Evolutionary conservation across 495 filamentous ascomycete genomes (phyloP).

Genomic region (Neurospora sp.): DNA sequence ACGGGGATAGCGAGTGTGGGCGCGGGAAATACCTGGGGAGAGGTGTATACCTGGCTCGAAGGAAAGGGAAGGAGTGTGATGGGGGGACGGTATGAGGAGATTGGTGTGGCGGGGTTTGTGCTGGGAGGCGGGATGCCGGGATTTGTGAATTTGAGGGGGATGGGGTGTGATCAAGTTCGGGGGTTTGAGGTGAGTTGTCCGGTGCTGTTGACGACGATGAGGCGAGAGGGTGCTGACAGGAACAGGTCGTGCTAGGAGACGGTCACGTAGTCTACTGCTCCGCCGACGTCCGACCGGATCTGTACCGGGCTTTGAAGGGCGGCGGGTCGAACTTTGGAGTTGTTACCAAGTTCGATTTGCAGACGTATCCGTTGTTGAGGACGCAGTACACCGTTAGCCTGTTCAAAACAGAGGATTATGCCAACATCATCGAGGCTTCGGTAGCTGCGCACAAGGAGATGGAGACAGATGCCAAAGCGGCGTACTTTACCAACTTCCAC

Average conservation of each 20-base stretch:
- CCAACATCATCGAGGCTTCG: conserved; percentile 2
- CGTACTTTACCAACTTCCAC: conserved; percentile 10
- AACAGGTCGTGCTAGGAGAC: conserved; percentile 28
- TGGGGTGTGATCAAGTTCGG: conserved; percentile 39
- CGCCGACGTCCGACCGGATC: conserved; percentile 20
- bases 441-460: neutral
- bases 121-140: conserved; percentile 46
- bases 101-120: conserved; percentile 48
- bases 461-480: neutral
- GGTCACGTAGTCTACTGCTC: conserved; percentile 27
- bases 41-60: conserved; percentile 40
- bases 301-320: conserved; percentile 48
- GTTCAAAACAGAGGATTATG: neutral
- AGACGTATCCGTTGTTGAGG: neutral
- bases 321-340: conserved; percentile 53
- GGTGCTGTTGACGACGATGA: too few species aligned
- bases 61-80: conserved; percentile 30
- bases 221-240: too few species aligned
- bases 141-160: conserved; percentile 37
- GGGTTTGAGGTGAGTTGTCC: conserved; percentile 29
- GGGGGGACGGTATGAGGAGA: conserved; percentile 42
- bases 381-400: neutral
- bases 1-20: neutral
- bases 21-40: neutral
- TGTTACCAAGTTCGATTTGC: conserved; percentile 40